Conservation (phyloP, 2,329 filamentous ascomycete species). For the Trichoderma sp. region DNA sequence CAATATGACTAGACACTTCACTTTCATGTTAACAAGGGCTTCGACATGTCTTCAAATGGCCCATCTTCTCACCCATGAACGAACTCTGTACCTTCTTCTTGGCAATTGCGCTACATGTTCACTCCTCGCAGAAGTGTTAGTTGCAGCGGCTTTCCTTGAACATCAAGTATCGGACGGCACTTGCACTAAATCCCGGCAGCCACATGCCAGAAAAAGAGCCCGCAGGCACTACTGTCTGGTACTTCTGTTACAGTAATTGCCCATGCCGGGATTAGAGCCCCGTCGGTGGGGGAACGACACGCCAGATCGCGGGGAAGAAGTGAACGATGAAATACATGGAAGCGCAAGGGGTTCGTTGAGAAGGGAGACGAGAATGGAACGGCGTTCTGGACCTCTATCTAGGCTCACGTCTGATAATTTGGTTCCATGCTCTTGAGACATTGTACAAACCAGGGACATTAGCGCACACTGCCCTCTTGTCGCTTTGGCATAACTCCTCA, state of each 20-base stretch:
- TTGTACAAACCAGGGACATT: not conserved
- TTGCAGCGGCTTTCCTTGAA: not conserved
- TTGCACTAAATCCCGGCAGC: slow-evolving; percentile 4
- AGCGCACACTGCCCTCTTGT: not conserved
- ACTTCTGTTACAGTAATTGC: slow-evolving; percentile 4
- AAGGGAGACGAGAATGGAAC: not conserved
- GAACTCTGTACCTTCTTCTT: not conserved
- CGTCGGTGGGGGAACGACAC: slow-evolving; percentile 1
- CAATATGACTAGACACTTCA: too few relatives aligned
- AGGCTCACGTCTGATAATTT: not conserved
- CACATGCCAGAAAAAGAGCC: not conserved
- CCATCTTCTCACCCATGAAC: not conserved
- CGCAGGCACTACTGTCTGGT: slow-evolving; percentile 4
- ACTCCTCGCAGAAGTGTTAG: not conserved
- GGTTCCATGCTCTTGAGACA: not conserved
- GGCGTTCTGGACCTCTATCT: not conserved
- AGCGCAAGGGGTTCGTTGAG: not conserved
- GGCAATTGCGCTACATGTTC: too few relatives aligned
- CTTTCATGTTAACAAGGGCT: not conserved
- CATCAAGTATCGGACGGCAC: not conserved
- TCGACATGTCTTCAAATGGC: not conserved
- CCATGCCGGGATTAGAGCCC: not conserved
- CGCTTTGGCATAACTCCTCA: not conserved
- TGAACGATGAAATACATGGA: not conserved
- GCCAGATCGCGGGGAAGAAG: slow-evolving; percentile 17